These are phyloP conservation scores for Dipteronia dyeriana DNA, from an alignment of 345 rosid genomes.

Conservation along the genomic window DNA sequence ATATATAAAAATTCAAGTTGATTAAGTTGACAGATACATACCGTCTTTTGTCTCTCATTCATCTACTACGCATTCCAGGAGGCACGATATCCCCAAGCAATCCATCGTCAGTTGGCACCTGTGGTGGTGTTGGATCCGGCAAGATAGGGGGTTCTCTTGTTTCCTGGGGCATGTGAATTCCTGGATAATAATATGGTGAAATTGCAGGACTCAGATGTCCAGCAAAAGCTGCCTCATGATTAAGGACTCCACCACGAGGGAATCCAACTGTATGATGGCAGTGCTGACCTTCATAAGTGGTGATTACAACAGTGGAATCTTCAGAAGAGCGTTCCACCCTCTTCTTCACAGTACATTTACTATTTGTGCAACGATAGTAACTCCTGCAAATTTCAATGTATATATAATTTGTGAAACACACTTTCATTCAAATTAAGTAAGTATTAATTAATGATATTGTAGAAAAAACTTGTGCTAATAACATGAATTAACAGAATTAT, in stretches of 20 bases:
- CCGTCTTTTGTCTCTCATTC: constrained; percentile 36
- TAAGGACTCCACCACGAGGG: constrained; percentile 73
- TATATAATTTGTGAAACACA: background rate
- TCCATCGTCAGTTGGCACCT: constrained; percentile 56
- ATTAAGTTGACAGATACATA: constrained; percentile 21
- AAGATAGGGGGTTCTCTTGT: constrained; percentile 18
- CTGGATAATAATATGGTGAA: constrained; percentile 56
- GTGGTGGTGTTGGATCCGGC: constrained; percentile 21
- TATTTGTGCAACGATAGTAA: constrained; percentile 92
- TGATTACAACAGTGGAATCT: constrained; percentile 78
- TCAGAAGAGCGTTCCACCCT: constrained; percentile 93
- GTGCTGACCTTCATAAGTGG: constrained; percentile 99
- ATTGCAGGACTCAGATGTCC: constrained; percentile 43
- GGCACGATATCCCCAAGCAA: constrained; percentile 89
- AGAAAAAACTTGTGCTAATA: background rate
- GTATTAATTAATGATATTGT: background rate
- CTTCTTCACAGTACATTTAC: constrained; percentile 93
- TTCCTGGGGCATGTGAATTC: constrained; percentile 42
- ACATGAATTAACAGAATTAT: background rate
- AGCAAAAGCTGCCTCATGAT: constrained; percentile 50
- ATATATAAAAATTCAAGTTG: background rate
- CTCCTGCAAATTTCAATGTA: constrained; percentile 51
- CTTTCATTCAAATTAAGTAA: background rate
- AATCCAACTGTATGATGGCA: constrained; percentile 86
- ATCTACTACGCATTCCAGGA: constrained; percentile 67